Percentiles rank a stretch among this genome's conserved stretches.
Conservation (phyloP, 768 basidiomycete genomes). For the Paxillus rubicundulus region DNA sequence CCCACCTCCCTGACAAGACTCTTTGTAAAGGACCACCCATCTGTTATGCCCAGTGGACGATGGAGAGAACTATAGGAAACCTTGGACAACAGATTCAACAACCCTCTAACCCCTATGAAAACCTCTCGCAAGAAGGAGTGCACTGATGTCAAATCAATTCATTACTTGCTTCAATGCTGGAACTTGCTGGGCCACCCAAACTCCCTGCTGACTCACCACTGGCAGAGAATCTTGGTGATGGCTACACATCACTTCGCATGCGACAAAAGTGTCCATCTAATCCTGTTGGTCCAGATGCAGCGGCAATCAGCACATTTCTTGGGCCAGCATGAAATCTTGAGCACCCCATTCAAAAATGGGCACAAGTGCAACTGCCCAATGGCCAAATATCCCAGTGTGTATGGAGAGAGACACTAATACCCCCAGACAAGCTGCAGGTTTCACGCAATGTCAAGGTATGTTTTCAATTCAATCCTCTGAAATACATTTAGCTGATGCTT, state of each 20-base stretch:
- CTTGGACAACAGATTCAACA: conserved; percentile 13
- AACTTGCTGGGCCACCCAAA: neutral
- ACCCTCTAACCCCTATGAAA: conserved; percentile 24
- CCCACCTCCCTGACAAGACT: no score
- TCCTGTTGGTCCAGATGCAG: neutral
- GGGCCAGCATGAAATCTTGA: neutral
- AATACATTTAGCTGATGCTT: neutral
- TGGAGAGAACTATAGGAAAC: no score
- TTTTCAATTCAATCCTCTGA: neutral
- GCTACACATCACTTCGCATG: conserved; percentile 12
- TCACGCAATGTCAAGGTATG: conserved; percentile 1
- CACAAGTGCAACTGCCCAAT: conserved; percentile 19
- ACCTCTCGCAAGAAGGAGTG: conserved; percentile 23
- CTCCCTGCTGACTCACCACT: neutral
- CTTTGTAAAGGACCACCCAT: conserved; percentile 10
- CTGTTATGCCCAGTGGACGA: conserved; percentile 13
- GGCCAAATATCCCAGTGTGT: conserved; percentile 17
- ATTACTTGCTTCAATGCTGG: neutral
- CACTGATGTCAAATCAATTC: conserved; percentile 18
- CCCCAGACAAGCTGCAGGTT: neutral
- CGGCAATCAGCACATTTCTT: neutral
- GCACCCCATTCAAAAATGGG: conserved; percentile 14
- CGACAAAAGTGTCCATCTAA: neutral
- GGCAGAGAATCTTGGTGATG: conserved; percentile 11
- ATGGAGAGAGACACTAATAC: neutral